Evolutionary conservation across 345 rosid species (phyloP).

Genomic region (Populus pruinosa): DNA sequence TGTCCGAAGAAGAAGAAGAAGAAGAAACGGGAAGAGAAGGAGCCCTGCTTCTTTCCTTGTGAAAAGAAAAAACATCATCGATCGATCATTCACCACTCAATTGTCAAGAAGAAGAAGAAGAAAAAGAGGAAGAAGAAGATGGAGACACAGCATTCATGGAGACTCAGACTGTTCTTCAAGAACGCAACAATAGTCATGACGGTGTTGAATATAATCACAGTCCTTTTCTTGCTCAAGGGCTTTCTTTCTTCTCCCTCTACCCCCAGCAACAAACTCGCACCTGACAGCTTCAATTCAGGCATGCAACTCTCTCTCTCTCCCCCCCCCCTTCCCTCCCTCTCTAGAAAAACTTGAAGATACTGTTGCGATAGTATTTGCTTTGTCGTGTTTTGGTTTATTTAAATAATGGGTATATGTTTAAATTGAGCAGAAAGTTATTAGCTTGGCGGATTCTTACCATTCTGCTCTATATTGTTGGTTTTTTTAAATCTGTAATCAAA

Average conservation of each 20-base stretch:
- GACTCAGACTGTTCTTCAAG: constrained; percentile 68
- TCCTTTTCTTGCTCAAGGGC: constrained; percentile 57
- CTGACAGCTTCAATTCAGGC: constrained; percentile 50
- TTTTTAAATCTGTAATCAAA: not conserved
- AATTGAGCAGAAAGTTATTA: not conserved
- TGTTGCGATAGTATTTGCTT: not conserved
- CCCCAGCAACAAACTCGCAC: constrained; percentile 30
- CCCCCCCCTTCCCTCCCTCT: not conserved
- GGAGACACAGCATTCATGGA: constrained; percentile 55
- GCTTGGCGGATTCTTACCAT: not conserved
- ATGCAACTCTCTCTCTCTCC: not conserved
- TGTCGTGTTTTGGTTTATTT: not conserved
- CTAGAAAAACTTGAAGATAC: not conserved
- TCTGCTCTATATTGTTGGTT: not conserved
- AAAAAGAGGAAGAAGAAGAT: constrained; percentile 12
- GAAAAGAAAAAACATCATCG: not conserved
- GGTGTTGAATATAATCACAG: constrained; percentile 48
- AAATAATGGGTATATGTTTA: not conserved
- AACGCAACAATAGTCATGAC: constrained; percentile 67
- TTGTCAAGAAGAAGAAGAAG: not conserved
- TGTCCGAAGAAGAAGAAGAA: not conserved
- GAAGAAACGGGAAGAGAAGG: not conserved
- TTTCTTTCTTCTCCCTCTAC: constrained; percentile 49
- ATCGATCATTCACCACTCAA: not conserved
- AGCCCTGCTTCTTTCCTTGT: not conserved